Base-by-base conservation (phyloP, 257 asterid species). In the Ilex aquifolium region DNA sequence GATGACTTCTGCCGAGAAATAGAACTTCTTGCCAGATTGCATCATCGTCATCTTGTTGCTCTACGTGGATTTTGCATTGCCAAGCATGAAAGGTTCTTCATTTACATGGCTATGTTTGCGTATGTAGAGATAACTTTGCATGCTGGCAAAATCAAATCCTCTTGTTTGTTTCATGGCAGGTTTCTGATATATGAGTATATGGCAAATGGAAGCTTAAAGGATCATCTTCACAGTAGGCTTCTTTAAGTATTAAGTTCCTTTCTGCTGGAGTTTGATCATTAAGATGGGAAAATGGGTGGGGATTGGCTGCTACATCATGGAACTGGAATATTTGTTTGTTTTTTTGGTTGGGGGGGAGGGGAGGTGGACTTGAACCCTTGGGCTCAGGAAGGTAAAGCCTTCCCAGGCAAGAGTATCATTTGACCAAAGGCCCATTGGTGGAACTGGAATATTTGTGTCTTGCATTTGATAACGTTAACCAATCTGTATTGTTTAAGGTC, bases 21-120 rank as follows among this genome's bases (percentile, higher is more conserved):
- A 32, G 95, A 93, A 74, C 95, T 93, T 61, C 92, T 93, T 71
- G 97, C 97, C 71, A 91, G 95, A 50, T 74, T 90, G 44, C 97
- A 90, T 83, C 99, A 93, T 64, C 94, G 95, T 31, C 96, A 93
- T 80, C 99, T 93, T 55, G 95, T 90, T 77, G 65, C 97, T 69
- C 82, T 93, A 46, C 76, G 85, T 74, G 99, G 99, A 63, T 90
- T 90, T 83, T 90, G 96, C 70, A 68, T 82, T 68, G 81, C 76
- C 64, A 84, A 81, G 71, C 83, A 72, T 49, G 91, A 85, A 73
- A 93, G 99, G 57, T 53, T 3, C 4, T 53, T 53, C 10, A 4
- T 53, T 53, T 15, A 53, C 8, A 4, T 53, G 57, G 57, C 14
- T 7, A 15, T 53, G 7, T 13, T 6, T 5, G 13, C 13, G 21